Base-by-base conservation (phyloP, 1,284 basidiomycete genomes). In the Agroathelia rolfsii region DNA sequence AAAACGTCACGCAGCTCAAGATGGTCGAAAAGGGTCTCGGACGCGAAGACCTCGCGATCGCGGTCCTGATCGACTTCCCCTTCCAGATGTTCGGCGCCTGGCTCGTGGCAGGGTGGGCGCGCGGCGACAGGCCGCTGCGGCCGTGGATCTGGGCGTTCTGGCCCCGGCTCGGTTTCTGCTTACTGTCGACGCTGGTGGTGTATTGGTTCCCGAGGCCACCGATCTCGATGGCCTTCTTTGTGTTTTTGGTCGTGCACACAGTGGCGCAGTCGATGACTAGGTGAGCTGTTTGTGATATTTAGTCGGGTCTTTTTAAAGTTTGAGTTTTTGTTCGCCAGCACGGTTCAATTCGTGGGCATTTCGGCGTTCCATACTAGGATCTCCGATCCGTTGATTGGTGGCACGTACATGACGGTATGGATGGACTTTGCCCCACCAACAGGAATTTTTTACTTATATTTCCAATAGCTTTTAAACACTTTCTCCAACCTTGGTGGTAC, bases 291-390 rank as follows among this genome's bases (percentile, higher is more conserved):
- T 18, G 34, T 13, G 36, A 32, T 22, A 23, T 15, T 12, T 30
- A 6, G 10, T 20, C n/a, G 23, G 17, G 19, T 15, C 17, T 15
- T 24, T 17, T n/a, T 37, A 28, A 18, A 25, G n/a, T n/a, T n/a
- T 38, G 17, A 39, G 34, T 23, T 9, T 23, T 23, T 24, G 28
- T 22, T 28, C 24, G 28, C 22, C 38, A 93, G 89, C 34, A 98
- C 95, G 5, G 83, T 98, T 7, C 94, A 98, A 57, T 99, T 98
- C 50, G 94, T 97, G 13, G 93, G 94, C 11, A 93, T 98, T 44
- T 89, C 90, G 6, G 94, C 95, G 3, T 98, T 97, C 71, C 94
- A 98, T 52, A 97, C 93, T 2, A 80, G 88, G 40, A 84, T 99
- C 32, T 92, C 95, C 0, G 95, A 99, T 53, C 95, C 95, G 0